Evolutionary conservation across 2,329 filamentous ascomycete genomes (phyloP), one percentile per base, ranked within the genome.

Genomic region (Aschersonia sp.): DNA sequence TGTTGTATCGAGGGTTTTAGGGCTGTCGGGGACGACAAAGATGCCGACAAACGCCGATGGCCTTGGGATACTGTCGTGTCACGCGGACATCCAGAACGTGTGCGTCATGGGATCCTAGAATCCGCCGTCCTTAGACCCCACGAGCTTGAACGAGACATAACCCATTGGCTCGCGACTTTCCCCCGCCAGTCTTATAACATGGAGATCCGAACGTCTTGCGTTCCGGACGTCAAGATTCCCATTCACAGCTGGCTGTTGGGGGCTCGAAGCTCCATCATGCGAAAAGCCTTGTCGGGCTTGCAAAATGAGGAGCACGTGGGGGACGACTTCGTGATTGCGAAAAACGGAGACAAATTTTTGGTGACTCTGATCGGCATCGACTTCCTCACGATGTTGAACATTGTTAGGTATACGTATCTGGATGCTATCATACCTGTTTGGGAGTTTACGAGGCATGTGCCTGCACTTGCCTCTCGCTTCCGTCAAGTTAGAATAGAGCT

Each of bases 351-450:
- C 5, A 75, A 72, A 43, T 65, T 72, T 1, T 50, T 81, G 7
- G 58, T 96, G 28, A 74, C 77, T 0, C 82, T 97, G 47, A 68
- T 78, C 28, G 65, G 78, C 2, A 58, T 91, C 9, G 89, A 96
- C 59, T 73, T 92, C 40, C 70, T 94, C 35, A 84, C 87, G 1
- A 59, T 96, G 5, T 68, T 95, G 49, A 91, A 95, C 55, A 56
- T 97, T 7, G 77, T 84, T 1, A 69, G 91, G 7, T 96, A 87
- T 57, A 60, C 84, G 5, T 97, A 97, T 61, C 82, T 81, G 5
- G 92, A 97, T 59, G 72, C 71, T 4, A 68, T 89, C 12, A 73
- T 95, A 32, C 87, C 92, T 50, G 84, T 89, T 20, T 97, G 92
- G 92, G 85, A 89, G 54, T 82, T 84, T 52, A 82, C 82, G 4